Evolutionary conservation across 345 rosid genomes (phyloP).

Genomic region (Barbarea vulgaris): DNA sequence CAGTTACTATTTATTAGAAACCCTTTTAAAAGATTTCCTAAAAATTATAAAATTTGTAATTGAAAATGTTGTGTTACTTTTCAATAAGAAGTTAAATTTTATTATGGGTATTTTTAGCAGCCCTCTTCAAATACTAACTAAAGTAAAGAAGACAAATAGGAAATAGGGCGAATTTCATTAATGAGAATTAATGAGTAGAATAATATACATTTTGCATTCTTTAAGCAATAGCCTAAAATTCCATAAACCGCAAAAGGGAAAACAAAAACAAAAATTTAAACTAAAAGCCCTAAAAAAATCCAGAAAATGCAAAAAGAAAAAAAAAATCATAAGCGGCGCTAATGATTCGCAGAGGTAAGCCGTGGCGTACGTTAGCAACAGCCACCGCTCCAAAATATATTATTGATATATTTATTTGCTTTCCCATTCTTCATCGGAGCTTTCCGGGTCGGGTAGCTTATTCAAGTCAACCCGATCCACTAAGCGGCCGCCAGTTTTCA

Average conservation of each 20-base stretch:
- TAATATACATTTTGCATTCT: conserved; percentile 37
- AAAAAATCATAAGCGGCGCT: conserved; percentile 25
- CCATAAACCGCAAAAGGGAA: conserved; percentile 8
- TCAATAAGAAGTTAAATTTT: neutral
- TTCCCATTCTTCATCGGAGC: conserved; percentile 63
- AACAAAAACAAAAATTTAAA: neutral
- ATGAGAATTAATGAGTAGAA: neutral
- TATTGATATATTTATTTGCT: conserved; percentile 27
- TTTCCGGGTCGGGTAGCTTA: conserved; percentile 94
- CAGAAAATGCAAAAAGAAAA: conserved; percentile 19
- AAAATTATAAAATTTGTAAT: neutral
- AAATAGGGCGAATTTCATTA: neutral
- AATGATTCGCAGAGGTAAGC: conserved; percentile 24
- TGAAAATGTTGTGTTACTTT: neutral
- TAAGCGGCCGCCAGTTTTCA: conserved; percentile 51
- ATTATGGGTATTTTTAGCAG: neutral
- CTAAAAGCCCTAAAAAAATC: conserved; percentile 15
- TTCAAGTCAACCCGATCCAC: conserved; percentile 83
- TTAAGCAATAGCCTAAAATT: conserved; percentile 41
- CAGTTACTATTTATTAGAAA: neutral
- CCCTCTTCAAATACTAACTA: neutral
- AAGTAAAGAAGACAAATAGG: conserved; percentile 11
- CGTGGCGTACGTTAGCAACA: conserved; percentile 41
- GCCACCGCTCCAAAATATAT: conserved; percentile 22
- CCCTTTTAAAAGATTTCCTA: neutral